These are phyloP conservation scores for Botrytis deweyae DNA, from an alignment of 2,329 filamentous ascomycete species.

Conservation along the genomic window DNA sequence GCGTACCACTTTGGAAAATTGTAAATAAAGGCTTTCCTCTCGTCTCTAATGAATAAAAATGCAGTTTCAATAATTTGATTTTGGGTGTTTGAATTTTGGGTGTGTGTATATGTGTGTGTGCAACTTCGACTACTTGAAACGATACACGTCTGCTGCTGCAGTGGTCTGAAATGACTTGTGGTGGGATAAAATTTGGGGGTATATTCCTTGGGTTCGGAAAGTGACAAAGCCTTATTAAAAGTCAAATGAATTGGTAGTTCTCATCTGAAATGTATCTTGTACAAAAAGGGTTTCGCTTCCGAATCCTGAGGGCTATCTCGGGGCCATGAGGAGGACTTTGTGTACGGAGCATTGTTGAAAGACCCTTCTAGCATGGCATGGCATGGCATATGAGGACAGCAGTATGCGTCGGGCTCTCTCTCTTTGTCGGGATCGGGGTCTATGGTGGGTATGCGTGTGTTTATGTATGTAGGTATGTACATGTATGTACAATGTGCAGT, in stretches of 20 bases:
- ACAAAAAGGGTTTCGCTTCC: neutral
- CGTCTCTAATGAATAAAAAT: constrained; percentile 10
- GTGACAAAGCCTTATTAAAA: too few species aligned
- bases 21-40: constrained; percentile 18
- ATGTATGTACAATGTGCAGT: neutral
- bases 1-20: constrained; percentile 21
- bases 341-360: neutral
- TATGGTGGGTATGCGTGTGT: neutral
- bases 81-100: neutral
- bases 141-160: neutral
- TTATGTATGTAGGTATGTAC: neutral
- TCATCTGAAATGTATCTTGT: neutral
- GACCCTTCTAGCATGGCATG: constrained; percentile 4
- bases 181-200: too few species aligned
- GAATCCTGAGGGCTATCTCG: neutral
- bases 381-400: neutral
- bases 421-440: constrained; percentile 6
- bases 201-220: neutral
- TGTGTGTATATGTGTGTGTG: neutral
- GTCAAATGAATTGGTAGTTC: neutral
- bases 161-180: neutral
- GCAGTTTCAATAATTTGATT: constrained; percentile 2
- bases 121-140: neutral
- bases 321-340: neutral
- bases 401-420: neutral